These are phyloP conservation scores for Penicillium sp. DNA, from an alignment of 2,329 filamentous ascomycete genomes.

Conservation along the genomic window DNA sequence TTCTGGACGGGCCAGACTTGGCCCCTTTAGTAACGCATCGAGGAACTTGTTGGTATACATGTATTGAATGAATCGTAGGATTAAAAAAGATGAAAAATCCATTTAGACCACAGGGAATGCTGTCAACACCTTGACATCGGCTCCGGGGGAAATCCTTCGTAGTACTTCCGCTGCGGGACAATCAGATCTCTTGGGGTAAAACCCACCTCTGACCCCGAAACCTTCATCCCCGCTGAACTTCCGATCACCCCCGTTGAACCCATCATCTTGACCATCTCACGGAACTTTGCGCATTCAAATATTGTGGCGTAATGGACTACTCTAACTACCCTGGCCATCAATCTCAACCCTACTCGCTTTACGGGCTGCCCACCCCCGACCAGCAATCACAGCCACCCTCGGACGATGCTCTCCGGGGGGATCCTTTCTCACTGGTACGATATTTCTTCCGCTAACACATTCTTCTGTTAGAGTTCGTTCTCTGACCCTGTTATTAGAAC, in stretches of 20 bases:
- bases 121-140: too few species aligned
- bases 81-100: background rate
- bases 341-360: slow-evolving; percentile 54
- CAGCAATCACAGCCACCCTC: slow-evolving; percentile 42
- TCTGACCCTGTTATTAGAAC: slow-evolving; percentile 30
- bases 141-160: too few species aligned
- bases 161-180: too few species aligned
- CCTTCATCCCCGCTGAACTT: background rate
- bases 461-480: background rate
- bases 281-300: background rate
- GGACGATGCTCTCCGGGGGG: slow-evolving; percentile 53
- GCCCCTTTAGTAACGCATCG: too few species aligned
- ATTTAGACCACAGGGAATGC: too few species aligned
- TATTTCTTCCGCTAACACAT: background rate
- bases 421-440: slow-evolving; percentile 40
- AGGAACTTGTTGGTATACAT: background rate
- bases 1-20: slow-evolving; percentile 18
- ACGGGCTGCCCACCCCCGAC: slow-evolving; percentile 50
- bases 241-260: background rate
- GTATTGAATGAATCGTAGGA: background rate
- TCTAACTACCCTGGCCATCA: slow-evolving; percentile 52
- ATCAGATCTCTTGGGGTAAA: slow-evolving; percentile 13
- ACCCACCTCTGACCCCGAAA: background rate
- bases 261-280: background rate
- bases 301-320: slow-evolving; percentile 56